Base-by-base conservation (phyloP, 495 filamentous ascomycete genomes). In the Glarea lozoyensis region DNA sequence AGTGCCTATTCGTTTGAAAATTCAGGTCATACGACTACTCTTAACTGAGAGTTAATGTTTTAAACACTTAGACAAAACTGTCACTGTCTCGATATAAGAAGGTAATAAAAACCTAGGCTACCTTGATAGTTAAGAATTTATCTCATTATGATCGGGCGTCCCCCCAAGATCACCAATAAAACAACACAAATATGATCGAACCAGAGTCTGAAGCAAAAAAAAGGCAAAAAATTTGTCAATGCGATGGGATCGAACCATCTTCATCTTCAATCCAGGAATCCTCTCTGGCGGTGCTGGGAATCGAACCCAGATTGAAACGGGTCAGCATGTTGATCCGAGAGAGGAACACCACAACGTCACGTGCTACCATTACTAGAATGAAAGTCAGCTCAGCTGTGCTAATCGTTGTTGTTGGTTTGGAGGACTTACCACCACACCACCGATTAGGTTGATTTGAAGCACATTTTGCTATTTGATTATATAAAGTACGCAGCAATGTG, bases 221-320 rank as follows among this genome's bases (percentile, higher is more conserved):
- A 29, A 40, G 12, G 13, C 10, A 34, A 27, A 41, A 49, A 53
- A 45, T 6, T 25, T 35, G 41, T 32, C 20, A 51, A 9, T 25
- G 10, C 29, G 27, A 45, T 43, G 48, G 47, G 43, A 25, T 48
- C 22, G 27, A 51, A 48, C 48, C 47, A 42, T 35, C 48, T 22
- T 17, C 18, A 38, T 35, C 30, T 51, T 49, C 40, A 55, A 51
- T 45, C 42, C 45, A 47, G 35, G 37, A 32, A 24, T 15, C 20
- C 12, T 37, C 22, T 21, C 5, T 62, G 61, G 61, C 61, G 60
- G 58, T 52, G 55, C 61, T 60, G 56, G 58, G 62, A 65, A 61
- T 65, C 62, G 62, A 63, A 65, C 62, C 62, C 57, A 60, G 60
- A 60, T 61, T 57, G 57, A 58, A 55, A 58, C 60, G 60, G 60